Conservation (phyloP, 805 yeast species). For the Kluyveromyces starmeri region DNA sequence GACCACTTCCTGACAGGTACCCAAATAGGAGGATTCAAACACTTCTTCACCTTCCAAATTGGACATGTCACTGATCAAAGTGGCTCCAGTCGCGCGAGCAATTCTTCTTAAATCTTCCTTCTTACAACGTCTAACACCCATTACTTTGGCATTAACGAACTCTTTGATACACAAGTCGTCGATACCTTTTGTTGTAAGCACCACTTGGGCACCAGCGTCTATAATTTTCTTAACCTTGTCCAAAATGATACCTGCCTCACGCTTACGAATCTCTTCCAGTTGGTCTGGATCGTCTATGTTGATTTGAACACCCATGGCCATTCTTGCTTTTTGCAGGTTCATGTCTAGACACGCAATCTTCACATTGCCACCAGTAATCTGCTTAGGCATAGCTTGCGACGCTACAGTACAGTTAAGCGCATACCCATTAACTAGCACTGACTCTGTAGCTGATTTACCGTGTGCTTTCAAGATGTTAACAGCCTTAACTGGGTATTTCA, state of each 20-base stretch:
- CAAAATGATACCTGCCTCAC: conserved; percentile 77
- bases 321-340: conserved; percentile 88
- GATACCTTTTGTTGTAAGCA: conserved; percentile 87
- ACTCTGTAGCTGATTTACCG: conserved; percentile 86
- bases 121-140: conserved; percentile 96
- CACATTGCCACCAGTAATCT: conserved; percentile 41
- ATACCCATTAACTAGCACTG: conserved; percentile 82
- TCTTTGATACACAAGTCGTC: conserved; percentile 88
- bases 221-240: conserved; percentile 78
- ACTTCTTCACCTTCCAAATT: conserved; percentile 95
- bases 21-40: conserved; percentile 75
- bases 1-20: conserved; percentile 81
- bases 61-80: conserved; percentile 75
- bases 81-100: conserved; percentile 97
- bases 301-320: conserved; percentile 98
- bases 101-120: conserved; percentile 94
- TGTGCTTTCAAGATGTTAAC: conserved; percentile 94
- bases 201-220: conserved; percentile 86
- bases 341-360: conserved; percentile 84
- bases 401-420: conserved; percentile 97
- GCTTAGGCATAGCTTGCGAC: conserved; percentile 88
- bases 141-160: conserved; percentile 82
- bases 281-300: conserved; percentile 97
- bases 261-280: conserved; percentile 81
- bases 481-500: conserved; percentile 92